Percentiles rank a stretch among this genome's conserved stretches.
phyloP scores from a whole-genome alignment of 202 grass and related monocot species.

The Panicum hallii region DNA sequence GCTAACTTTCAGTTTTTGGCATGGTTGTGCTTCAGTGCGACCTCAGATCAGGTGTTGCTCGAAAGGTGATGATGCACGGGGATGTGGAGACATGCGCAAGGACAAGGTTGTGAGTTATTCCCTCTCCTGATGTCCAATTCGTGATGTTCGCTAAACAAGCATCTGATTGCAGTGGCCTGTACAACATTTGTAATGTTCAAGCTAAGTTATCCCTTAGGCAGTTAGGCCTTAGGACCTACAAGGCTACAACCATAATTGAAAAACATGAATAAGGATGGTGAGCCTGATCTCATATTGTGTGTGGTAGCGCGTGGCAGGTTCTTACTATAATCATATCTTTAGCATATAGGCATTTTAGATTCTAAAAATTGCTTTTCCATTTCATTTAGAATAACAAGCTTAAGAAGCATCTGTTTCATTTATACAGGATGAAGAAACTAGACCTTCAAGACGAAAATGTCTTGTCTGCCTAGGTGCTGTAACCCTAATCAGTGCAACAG shows the following conservation, averaged over 20 bases:
- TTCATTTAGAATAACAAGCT: not conserved
- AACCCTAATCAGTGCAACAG: slow-evolving; percentile 60
- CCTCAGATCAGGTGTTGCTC: slow-evolving; percentile 35
- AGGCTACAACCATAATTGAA: not conserved
- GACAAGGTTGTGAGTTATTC: not conserved
- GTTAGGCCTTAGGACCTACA: no score
- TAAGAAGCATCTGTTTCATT: not conserved
- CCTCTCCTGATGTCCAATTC: slow-evolving; percentile 6
- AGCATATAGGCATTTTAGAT: not conserved
- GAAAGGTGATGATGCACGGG: not conserved
- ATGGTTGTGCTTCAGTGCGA: slow-evolving; percentile 33
- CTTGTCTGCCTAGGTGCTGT: slow-evolving; percentile 70
- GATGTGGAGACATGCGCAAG: not conserved
- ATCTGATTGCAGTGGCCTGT: not conserved
- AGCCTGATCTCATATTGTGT: not conserved
- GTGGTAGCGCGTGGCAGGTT: not conserved
- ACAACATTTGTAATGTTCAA: not conserved
- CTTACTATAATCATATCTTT: not conserved
- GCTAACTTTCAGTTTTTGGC: not conserved
- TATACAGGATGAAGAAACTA: slow-evolving; percentile 44
- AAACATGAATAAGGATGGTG: not conserved
- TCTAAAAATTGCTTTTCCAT: not conserved
- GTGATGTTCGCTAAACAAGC: not conserved
- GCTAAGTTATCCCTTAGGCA: not conserved
- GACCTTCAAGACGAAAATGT: slow-evolving; percentile 71